Evolutionary conservation across 805 yeast genomes (phyloP).

Genomic region (Clavispora phyllophila): DNA sequence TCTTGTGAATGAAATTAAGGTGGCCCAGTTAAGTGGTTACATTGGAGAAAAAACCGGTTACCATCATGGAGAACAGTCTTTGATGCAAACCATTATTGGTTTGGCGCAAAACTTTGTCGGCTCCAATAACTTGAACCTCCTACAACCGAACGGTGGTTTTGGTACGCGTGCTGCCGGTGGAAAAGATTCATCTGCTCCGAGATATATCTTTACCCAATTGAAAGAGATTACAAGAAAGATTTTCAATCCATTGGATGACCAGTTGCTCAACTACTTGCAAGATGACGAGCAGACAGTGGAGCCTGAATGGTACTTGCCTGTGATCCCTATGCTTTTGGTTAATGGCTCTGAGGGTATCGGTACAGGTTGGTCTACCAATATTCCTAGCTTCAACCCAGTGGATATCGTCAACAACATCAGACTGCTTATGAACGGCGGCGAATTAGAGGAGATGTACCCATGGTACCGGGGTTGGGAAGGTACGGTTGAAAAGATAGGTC

Average conservation of each 20-base stretch:
- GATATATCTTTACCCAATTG: conserved; percentile 89
- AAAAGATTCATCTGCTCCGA: conserved; percentile 96
- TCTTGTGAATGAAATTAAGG: conserved; percentile 73
- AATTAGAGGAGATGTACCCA: conserved; percentile 69
- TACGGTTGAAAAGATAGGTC: conserved; percentile 53
- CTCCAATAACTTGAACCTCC: conserved; percentile 76
- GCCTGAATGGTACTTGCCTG: conserved; percentile 92
- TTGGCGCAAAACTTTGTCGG: conserved; percentile 95
- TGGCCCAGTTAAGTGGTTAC: conserved; percentile 85
- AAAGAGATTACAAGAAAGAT: conserved; percentile 68
- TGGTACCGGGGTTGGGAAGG: conserved; percentile 98
- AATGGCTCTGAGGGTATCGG: conserved; percentile 98
- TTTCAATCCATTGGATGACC: conserved; percentile 76
- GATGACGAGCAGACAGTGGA: conserved; percentile 94
- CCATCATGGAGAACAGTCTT: conserved; percentile 91
- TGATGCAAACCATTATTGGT: conserved; percentile 86
- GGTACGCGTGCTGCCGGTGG: conserved; percentile 98
- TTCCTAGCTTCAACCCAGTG: conserved; percentile 84
- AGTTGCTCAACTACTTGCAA: conserved; percentile 70
- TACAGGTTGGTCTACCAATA: conserved; percentile 95
- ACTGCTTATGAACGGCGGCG: conserved; percentile 68
- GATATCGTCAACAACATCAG: conserved; percentile 76
- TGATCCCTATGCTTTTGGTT: conserved; percentile 90
- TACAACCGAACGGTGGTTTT: conserved; percentile 90
- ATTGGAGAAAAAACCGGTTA: conserved; percentile 86